These are phyloP conservation scores for Saccharomycopsis schoenii DNA, from an alignment of 805 yeast species.

Conservation along the genomic window DNA sequence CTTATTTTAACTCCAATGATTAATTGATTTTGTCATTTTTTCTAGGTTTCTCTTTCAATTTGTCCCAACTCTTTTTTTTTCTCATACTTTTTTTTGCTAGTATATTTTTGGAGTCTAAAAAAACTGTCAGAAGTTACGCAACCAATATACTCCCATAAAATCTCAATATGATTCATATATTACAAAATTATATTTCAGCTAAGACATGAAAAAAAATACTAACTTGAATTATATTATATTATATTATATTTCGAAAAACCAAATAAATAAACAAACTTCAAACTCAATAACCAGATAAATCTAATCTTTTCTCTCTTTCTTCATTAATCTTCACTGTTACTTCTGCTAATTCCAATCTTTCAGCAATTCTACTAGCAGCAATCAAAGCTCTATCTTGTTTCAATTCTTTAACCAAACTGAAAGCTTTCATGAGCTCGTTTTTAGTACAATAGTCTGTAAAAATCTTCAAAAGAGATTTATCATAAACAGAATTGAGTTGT, in stretches of 20 bases:
- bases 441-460: conserved; percentile 68
- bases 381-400: conserved; percentile 68
- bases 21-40: not conserved
- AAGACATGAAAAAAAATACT: not conserved
- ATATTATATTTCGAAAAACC: not conserved
- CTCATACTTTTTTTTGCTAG: not conserved
- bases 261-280: not conserved
- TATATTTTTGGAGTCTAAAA: not conserved
- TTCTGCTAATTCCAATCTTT: conserved; percentile 47
- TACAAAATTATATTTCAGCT: not conserved
- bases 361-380: conserved; percentile 81
- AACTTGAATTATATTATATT: not conserved
- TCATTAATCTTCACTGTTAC: conserved; percentile 47
- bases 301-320: conserved; percentile 42
- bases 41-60: not conserved
- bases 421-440: conserved; percentile 53
- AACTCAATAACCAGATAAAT: not conserved
- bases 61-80: not conserved
- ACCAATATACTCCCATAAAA: not conserved
- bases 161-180: not conserved
- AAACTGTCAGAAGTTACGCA: not conserved
- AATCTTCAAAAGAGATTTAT: conserved; percentile 66
- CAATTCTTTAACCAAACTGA: conserved; percentile 57
- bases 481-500: conserved; percentile 49
- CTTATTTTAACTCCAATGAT: not conserved